Conservation (phyloP, 2,329 filamentous ascomycete species). For the Septoria linicola region DNA sequence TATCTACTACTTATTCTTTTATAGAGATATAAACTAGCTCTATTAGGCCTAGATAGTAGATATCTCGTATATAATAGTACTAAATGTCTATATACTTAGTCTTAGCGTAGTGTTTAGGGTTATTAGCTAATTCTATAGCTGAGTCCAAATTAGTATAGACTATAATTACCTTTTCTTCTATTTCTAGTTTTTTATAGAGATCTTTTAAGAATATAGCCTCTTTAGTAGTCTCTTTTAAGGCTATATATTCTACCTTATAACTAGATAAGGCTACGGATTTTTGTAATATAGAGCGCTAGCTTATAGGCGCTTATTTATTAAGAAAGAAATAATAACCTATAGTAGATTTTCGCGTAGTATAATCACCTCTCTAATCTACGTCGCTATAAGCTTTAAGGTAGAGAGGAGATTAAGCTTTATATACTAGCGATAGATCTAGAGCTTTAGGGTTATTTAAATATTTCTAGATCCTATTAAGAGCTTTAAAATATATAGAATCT, state of each 20-base stretch:
- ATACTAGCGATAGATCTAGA: slow-evolving; percentile 2
- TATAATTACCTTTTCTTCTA: slow-evolving; percentile 4
- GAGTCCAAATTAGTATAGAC: slow-evolving; percentile 4
- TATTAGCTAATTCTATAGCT: slow-evolving; percentile 14
- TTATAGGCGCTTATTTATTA: no score
- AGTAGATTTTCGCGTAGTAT: slow-evolving; percentile 6
- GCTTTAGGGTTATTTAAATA: slow-evolving; percentile 11
- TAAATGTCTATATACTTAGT: slow-evolving; percentile 18
- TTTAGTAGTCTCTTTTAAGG: slow-evolving; percentile 12
- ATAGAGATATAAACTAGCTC: slow-evolving; percentile 9
- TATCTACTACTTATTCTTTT: slow-evolving; percentile 15
- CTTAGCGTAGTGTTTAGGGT: slow-evolving; percentile 4
- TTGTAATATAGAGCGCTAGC: background rate
- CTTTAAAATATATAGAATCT: slow-evolving; percentile 9
- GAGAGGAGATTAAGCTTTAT: slow-evolving; percentile 4
- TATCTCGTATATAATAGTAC: slow-evolving; percentile 12
- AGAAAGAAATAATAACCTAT: no score
- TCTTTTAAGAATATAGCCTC: slow-evolving; percentile 16
- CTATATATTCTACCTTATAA: slow-evolving; percentile 14
- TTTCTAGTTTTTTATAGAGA: slow-evolving; percentile 9
- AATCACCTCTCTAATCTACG: slow-evolving; percentile 9
- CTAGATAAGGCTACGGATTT: slow-evolving; percentile 10
- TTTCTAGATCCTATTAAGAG: slow-evolving; percentile 15
- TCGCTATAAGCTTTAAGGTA: slow-evolving; percentile 2
- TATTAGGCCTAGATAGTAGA: background rate